Evolutionary conservation across 331 rosid genomes (phyloP), one percentile per base, ranked within the genome.

Genomic region (Pyrus hybrid): DNA sequence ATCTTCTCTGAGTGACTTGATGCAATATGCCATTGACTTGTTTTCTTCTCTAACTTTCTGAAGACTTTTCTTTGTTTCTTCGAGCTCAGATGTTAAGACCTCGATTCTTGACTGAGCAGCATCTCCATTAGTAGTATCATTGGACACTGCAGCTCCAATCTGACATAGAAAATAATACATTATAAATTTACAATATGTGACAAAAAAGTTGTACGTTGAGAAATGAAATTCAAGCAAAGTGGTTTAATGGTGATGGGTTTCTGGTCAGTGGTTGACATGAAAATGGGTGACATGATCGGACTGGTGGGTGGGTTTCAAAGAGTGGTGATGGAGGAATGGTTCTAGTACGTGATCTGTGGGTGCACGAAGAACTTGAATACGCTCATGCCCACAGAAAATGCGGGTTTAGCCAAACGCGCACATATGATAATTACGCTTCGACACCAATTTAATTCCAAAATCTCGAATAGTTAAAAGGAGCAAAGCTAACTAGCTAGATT

Each of bases 21-120:
- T 75, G 83, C 84, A 65, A 49, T 35, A 43, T 64, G 87, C 71
- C 87, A 94, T 75, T 35, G 25, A 26, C 23, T 70, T 86, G 63
- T 81, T 85, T 76, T 90, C 93, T 82, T 90, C 98, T 85, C 49
- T 91, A 0, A 91, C 85, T 85, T 85, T 88, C 76, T 86, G 80
- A 26, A 93, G 93, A 29, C 70, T 88, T 71, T 76, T 78, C 80
- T 81, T 87, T 75, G 96, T 76, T 65, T 87, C 90, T 74, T 91
- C 88, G 1, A 93, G 85, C 82, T 91, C 97, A 0, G 83, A 77
- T 23, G 68, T 70, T 64, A 91, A 13, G 83, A 77, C 76, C 18
- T 77, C 94, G 5, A 80, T 58, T 72, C 61, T 90, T 33, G 87
- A 70, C 67, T 54, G 81, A 17, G 68, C 81, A 29, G 65, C 80